These are phyloP conservation scores for Phytomonas serpens DNA, from an alignment of 208 protist genomes.

Conservation along the genomic window DNA sequence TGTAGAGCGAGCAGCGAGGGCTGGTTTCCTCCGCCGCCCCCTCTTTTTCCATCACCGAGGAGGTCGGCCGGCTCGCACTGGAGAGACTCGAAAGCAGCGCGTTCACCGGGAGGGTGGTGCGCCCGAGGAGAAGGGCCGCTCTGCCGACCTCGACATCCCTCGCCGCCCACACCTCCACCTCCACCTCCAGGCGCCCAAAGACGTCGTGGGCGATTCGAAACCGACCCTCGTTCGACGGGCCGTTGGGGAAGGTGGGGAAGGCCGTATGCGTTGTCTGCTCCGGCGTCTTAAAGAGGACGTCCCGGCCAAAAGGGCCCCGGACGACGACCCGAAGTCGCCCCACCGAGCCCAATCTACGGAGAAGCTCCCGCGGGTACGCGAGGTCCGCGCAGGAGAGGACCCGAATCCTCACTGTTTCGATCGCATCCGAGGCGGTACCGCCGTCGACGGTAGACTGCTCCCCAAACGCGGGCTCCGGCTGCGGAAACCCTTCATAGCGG, in stretches of 20 bases:
- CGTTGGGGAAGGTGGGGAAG: neutral
- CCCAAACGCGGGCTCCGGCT: neutral
- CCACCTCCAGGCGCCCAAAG: neutral
- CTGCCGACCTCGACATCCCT: neutral
- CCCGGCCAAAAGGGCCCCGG: neutral
- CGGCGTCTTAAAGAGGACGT: neutral
- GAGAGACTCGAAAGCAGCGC: slow-evolving; percentile 14
- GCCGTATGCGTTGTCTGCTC: neutral
- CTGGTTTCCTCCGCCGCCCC: too few species aligned
- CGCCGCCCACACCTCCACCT: neutral
- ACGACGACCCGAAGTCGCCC: neutral
- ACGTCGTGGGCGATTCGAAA: neutral
- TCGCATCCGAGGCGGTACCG: neutral
- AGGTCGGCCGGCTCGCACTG: neutral
- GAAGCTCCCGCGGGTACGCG: neutral
- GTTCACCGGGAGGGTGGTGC: slow-evolving; percentile 21
- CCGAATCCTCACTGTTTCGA: neutral
- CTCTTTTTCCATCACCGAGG: too few species aligned
- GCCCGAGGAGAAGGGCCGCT: slow-evolving; percentile 13
- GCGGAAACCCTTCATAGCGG: neutral
- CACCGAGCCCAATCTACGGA: neutral
- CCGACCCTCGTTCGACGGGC: neutral
- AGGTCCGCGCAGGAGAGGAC: neutral
- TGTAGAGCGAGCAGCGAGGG: slow-evolving; percentile 11
- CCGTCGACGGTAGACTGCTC: neutral